Evolutionary conservation across 192 early-diverging fungal species (phyloP), one percentile per base, ranked within the genome.

Genomic region (Coemansia sp.): DNA sequence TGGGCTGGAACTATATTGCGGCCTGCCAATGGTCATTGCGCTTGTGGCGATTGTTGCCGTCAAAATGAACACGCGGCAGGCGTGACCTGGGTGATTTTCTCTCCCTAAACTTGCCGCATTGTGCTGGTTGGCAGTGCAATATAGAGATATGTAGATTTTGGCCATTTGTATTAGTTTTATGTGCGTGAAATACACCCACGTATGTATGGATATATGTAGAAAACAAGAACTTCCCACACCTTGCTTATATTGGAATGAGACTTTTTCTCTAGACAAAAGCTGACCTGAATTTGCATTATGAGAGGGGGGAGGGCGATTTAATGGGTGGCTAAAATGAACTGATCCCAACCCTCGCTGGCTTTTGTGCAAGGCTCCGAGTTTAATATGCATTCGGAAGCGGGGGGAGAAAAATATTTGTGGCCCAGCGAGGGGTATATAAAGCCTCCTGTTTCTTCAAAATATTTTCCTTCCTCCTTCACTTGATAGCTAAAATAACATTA

Each of bases 1-100:
- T 60, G 74, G 53, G 21, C 48, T 77, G 20, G 67, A 77, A 52
- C 18, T 77, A 20, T 77, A 77, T 60, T 47, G 62, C 7, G 74
- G 67, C 8, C 11, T 60, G 37, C 74, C 74, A 34, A 69, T 77
- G 67, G 59, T 63, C 20, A 44, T 77, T 48, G 66, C 74, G 17
- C 61, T 58, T 47, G 36, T 56, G 18, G 74, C 74, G 31, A 66
- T 77, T 53, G 54, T 77, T 28, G 30, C 53, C 12, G 50, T 77
- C 53, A 62, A 53, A 56, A 14, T 65, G 6, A 54, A 47, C 40
- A 59, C 52, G 36, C 62, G 46, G 49, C 15, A 15, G 6, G 17
- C 53, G 58, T 56, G 53, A 60, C 26, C 12, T 12, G 26, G 36
- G 3, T 15, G 18, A 28, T 21, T 26, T 12, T 23, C n/a, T 34